Evolutionary conservation across 257 asterid genomes (phyloP), one percentile per base, ranked within the genome.

Genomic region (Phtheirospermum japonicum): DNA sequence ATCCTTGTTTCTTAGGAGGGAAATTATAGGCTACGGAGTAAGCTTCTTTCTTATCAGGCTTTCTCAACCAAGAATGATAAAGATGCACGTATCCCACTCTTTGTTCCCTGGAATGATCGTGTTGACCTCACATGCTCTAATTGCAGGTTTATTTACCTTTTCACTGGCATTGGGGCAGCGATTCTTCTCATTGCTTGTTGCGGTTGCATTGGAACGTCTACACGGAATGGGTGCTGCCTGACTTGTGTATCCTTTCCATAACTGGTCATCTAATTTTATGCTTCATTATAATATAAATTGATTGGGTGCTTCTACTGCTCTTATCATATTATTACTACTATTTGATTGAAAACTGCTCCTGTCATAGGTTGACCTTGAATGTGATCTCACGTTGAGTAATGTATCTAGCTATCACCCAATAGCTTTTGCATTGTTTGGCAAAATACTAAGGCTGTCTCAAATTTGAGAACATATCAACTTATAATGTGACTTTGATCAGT

Each of bases 61-160:
- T 34, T 68, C 49, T 52, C 64, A 20, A 14, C 53, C 26, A 48
- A 14, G 49, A 42, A 9, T 16, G 26, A 48, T 48, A 17, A 60
- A 66, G 63, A 51, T 33, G 31, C 42, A 50, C 54, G 36, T 12
- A 52, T 54, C 50, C 9, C 0, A 13, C 36, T 48, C 37, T 46
- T 28, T 17, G 63, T 50, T 28, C 5, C 58, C 39, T 6, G 4
- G 9, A 46, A 19, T 72, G 45, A 53, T 31, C 46, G 39, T 40
- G 60, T 16, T 55, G 59, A 71, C 71, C 54, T 46, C 64, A 10
- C 14, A 50, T 19, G 30, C 56, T 17, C n/a, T 19, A 9, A 3
- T 70, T 69, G 81, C 94, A 93, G 99, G 99, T 93, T 93, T 77
- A 87, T 93, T 54, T 93, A 93, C 76, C 75, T 87, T 61, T 87